Percentiles rank a stretch among this genome's conserved stretches.
phyloP scores from a whole-genome alignment of 2,329 filamentous ascomycete species.

The Curvularia sp. region DNA sequence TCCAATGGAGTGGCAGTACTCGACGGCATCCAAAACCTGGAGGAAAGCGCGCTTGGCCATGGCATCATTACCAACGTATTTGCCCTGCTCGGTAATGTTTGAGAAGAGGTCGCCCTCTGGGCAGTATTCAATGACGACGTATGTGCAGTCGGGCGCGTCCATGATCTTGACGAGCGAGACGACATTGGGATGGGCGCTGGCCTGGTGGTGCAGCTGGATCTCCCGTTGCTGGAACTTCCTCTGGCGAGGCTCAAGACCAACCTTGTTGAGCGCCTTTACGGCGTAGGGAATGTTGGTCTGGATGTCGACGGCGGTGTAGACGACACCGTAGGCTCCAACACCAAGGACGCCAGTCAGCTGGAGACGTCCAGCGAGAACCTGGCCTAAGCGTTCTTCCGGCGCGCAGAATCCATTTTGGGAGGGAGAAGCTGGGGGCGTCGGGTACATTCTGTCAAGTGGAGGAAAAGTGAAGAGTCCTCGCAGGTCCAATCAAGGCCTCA shows the following conservation, averaged over 20 bases:
- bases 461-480: conserved; percentile 42
- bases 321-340: conserved; percentile 94
- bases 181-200: conserved; percentile 89
- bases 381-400: conserved; percentile 86
- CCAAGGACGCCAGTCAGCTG: conserved; percentile 86
- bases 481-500: conserved; percentile 53
- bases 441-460: conserved; percentile 54
- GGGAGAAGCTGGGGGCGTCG: conserved; percentile 60
- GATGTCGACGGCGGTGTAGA: conserved; percentile 88
- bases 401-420: conserved; percentile 53
- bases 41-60: conserved; percentile 88
- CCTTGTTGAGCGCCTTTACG: conserved; percentile 95
- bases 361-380: conserved; percentile 80
- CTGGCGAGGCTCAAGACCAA: conserved; percentile 87
- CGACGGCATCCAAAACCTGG: conserved; percentile 94
- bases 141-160: conserved; percentile 90
- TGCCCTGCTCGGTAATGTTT: conserved; percentile 94
- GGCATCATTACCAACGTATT: conserved; percentile 90
- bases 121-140: conserved; percentile 95
- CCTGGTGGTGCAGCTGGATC: conserved; percentile 88
- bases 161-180: conserved; percentile 94
- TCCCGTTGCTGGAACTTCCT: conserved; percentile 90
- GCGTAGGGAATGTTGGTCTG: conserved; percentile 84
- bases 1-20: conserved; percentile 89
- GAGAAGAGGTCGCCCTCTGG: conserved; percentile 95